Evolutionary conservation across 208 protist species (phyloP).

Genomic region (Leishmania lainsoni): DNA sequence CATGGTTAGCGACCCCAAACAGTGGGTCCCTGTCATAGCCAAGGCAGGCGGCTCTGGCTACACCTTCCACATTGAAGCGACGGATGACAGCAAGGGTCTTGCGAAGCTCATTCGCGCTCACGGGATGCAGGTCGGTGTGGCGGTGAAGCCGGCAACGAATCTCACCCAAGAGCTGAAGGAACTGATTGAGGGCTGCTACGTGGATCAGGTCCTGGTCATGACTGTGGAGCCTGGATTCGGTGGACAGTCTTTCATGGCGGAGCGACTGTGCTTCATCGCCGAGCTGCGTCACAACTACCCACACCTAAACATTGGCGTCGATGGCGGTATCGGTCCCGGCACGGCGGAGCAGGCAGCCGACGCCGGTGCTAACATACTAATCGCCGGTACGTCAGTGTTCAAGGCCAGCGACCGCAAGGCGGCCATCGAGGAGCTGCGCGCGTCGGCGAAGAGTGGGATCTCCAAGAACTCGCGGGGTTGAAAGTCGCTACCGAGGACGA

Average conservation of each 20-base stretch:
- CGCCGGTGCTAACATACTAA: conserved; percentile 98
- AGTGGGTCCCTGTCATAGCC: conserved; percentile 89
- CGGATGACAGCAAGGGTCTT: conserved; percentile 50
- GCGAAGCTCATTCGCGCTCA: conserved; percentile 67
- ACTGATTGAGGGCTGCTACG: conserved; percentile 79
- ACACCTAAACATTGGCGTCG: conserved; percentile 97
- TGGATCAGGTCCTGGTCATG: conserved; percentile 98
- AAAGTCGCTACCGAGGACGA: neutral
- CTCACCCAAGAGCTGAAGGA: conserved; percentile 43
- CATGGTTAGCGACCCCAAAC: conserved; percentile 94
- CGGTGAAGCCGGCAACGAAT: conserved; percentile 96
- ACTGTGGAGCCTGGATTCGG: conserved; percentile 99
- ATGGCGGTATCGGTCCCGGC: conserved; percentile 96
- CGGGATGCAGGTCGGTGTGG: conserved; percentile 95
- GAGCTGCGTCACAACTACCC: conserved; percentile 85
- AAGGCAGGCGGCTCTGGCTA: conserved; percentile 91
- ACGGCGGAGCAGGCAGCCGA: conserved; percentile 94
- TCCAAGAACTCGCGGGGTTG: conserved; percentile 6
- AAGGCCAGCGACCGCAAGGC: conserved; percentile 51
- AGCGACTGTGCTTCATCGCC: conserved; percentile 97
- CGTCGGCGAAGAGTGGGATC: conserved; percentile 41
- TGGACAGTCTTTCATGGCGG: conserved; percentile 98
- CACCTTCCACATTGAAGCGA: conserved; percentile 97
- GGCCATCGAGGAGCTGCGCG: conserved; percentile 54
- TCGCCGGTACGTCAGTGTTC: conserved; percentile 98